Evolutionary conservation across 306 rosid species (phyloP), one percentile per base, ranked within the genome.

Genomic region (Abrus pulchellus): DNA sequence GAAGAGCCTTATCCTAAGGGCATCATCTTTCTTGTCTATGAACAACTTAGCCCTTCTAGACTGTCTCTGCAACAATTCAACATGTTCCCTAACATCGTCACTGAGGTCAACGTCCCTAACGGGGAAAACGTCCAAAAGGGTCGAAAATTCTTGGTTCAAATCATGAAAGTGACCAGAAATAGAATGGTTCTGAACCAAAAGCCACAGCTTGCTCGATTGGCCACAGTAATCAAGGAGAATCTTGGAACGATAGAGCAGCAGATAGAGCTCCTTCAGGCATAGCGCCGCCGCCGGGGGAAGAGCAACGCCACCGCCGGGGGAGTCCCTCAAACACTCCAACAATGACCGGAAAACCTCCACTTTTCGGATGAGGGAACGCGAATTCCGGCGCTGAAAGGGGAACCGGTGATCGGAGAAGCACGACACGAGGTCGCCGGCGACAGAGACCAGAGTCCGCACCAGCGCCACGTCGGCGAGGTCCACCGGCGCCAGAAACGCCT

Each of bases 151-250:
- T 55, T 84, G 90, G 57, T 89, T 87, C 87, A 91, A 77, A 80
- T 93, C 97, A 59, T 93, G 94, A 28, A 91, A 93, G 86, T 93
- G 93, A 40, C 96, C 97, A 0, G 97, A 91, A 38, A 93, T 85
- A 2, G 93, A 82, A n/a, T 88, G 93, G 70, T 91, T 90, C 80
- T 90, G 97, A 74, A 93, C 97, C 87, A 93, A 68, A 1, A 93
- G 92, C 97, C 97, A 93, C 7, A 90, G 69, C 90, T 93, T 93
- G 72, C 97, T 80, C 4, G 97, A 89, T 34, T 86, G 91, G 0
- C 90, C 87, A 76, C 97, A 93, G 74, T 89, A 86, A 82, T 93
- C 94, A 48, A 93, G 92, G 3, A 93, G 90, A 56, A 93, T 93
- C 85, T 88, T 91, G 30, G 97, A 89, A 48, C 97, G 88, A 68